These are phyloP conservation scores for Boechera stricta DNA, from an alignment of 345 rosid genomes.

Conservation along the genomic window DNA sequence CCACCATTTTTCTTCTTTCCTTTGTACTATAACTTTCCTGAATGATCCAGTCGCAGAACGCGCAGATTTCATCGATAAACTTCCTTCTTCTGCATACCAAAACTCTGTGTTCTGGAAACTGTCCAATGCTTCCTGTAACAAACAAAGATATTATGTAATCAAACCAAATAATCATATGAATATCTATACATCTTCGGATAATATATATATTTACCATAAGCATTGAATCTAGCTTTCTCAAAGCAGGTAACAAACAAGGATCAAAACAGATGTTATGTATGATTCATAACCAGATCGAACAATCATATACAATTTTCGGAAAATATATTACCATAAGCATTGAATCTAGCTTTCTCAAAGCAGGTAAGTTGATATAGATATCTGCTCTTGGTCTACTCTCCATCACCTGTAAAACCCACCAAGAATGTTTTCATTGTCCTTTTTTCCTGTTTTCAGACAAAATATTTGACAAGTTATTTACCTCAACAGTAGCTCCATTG, in stretches of 20 bases:
- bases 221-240: slow-evolving; percentile 87
- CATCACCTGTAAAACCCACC: slow-evolving; percentile 60
- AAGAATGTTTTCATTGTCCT: slow-evolving; percentile 4
- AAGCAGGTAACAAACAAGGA: slow-evolving; percentile 63
- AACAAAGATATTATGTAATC: not conserved
- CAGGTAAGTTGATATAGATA: slow-evolving; percentile 88
- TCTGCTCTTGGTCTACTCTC: slow-evolving; percentile 79
- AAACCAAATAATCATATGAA: not conserved
- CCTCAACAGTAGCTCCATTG: slow-evolving; percentile 75
- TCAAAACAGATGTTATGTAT: too few species aligned
- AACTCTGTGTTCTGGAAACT: slow-evolving; percentile 78
- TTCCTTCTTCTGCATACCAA: slow-evolving; percentile 95
- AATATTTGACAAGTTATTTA: slow-evolving; percentile 38
- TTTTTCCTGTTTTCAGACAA: slow-evolving; percentile 26
- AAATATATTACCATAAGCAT: slow-evolving; percentile 41
- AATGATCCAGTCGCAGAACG: slow-evolving; percentile 68
- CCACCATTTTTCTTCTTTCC: slow-evolving; percentile 99
- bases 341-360: slow-evolving; percentile 82
- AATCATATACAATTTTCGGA: not conserved
- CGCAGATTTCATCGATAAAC: slow-evolving; percentile 69
- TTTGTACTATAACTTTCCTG: slow-evolving; percentile 66
- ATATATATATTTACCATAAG: slow-evolving; percentile 62
- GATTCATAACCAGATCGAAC: too few species aligned
- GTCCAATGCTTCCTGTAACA: slow-evolving; percentile 83
- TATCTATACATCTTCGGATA: not conserved